A percentile compares a stretch with the other conserved stretches of the same genome.
Evolutionary conservation across 495 filamentous ascomycete genomes (phyloP).

Genomic region (Thermochaetoides thermophila): DNA sequence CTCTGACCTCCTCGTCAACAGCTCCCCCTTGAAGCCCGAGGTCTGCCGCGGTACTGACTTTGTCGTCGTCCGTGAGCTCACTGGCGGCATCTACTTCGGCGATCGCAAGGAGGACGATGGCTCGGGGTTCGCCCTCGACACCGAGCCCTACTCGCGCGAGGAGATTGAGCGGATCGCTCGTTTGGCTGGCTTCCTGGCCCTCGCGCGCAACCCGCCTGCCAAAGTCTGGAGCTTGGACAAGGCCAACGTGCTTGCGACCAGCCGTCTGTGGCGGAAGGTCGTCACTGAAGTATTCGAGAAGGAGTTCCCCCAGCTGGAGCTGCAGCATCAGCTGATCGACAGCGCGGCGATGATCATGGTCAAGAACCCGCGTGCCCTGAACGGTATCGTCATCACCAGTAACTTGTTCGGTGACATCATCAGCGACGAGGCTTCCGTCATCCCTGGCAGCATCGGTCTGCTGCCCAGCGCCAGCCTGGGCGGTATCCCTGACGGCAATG

Average conservation of each 20-base stretch:
- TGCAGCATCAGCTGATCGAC: conserved; percentile 89
- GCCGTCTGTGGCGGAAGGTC: conserved; percentile 77
- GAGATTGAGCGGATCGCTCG: conserved; percentile 87
- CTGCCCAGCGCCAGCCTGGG: conserved; percentile 80
- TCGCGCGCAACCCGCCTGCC: conserved; percentile 61
- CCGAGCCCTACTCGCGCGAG: conserved; percentile 70
- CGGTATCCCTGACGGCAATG: conserved; percentile 68
- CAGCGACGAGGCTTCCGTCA: conserved; percentile 89
- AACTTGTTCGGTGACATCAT: conserved; percentile 98
- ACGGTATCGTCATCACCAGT: conserved; percentile 85
- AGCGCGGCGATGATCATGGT: conserved; percentile 95
- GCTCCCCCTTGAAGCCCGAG: conserved; percentile 75
- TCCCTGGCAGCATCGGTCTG: conserved; percentile 81
- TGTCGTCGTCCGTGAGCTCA: conserved; percentile 88
- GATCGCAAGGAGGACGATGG: conserved; percentile 74
- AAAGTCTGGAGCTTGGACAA: conserved; percentile 89
- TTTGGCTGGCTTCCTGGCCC: conserved; percentile 68
- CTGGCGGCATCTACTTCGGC: conserved; percentile 94
- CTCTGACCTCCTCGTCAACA: conserved; percentile 70
- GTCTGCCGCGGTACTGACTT: conserved; percentile 85
- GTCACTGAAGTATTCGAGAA: conserved; percentile 66
- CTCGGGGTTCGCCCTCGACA: conserved; percentile 67
- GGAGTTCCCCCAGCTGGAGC: conserved; percentile 78
- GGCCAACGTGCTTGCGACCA: conserved; percentile 91
- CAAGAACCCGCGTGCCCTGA: conserved; percentile 80